phyloP scores from a whole-genome alignment of 2,329 filamentous ascomycete genomes.

The Ophidiomyces ophidiicola region DNA sequence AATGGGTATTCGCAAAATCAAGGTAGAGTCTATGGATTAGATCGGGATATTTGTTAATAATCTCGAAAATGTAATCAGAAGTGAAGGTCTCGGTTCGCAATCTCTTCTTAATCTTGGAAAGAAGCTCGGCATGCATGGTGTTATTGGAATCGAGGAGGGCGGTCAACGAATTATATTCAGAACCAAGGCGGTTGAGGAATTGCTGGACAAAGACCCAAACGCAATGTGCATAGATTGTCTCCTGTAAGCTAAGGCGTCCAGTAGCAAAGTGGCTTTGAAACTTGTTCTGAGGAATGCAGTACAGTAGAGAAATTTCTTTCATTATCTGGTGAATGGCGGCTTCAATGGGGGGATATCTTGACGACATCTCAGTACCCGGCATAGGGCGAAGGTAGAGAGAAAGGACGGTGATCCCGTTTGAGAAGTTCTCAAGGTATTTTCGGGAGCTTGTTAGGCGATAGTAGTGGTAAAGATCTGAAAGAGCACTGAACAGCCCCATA shows the following conservation, averaged over 20 bases:
- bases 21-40: constrained; percentile 81
- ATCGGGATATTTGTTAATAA: constrained; percentile 80
- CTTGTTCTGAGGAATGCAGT: constrained; percentile 96
- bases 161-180: constrained; percentile 79
- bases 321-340: constrained; percentile 97
- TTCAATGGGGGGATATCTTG: constrained; percentile 65
- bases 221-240: constrained; percentile 93
- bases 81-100: constrained; percentile 95
- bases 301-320: constrained; percentile 92
- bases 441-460: constrained; percentile 91
- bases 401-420: constrained; percentile 94
- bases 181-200: constrained; percentile 87
- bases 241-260: constrained; percentile 79
- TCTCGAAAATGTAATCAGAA: constrained; percentile 93
- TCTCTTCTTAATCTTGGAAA: constrained; percentile 90
- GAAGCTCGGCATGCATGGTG: constrained; percentile 70
- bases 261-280: constrained; percentile 81
- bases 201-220: constrained; percentile 97
- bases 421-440: constrained; percentile 98
- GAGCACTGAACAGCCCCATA: constrained; percentile 81
- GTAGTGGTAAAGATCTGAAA: constrained; percentile 96
- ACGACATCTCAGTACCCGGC: constrained; percentile 43
- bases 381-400: constrained; percentile 82
- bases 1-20: constrained; percentile 80
- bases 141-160: constrained; percentile 70